phyloP scores from a whole-genome alignment of 306 rosid genomes.

The Cotoneaster glaucophyllus region DNA sequence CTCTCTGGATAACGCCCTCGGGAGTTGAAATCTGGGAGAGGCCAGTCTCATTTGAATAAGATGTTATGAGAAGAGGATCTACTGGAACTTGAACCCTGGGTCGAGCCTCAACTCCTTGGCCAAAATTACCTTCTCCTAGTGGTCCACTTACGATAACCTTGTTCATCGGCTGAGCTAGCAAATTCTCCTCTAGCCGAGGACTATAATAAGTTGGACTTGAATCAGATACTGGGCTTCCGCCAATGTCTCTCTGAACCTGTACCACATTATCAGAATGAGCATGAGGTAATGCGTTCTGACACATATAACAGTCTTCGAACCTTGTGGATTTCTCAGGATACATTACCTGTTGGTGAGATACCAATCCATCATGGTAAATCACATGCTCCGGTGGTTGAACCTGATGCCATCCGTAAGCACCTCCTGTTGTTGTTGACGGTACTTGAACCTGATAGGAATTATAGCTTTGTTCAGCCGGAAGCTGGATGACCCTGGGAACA shows the following conservation, averaged over 20 bases:
- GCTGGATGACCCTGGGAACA: constrained; percentile 52
- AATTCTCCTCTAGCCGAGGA: constrained; percentile 44
- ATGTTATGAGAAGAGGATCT: constrained; percentile 37
- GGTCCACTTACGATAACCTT: constrained; percentile 39
- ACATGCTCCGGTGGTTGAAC: constrained; percentile 48
- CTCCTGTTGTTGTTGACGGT: constrained; percentile 40
- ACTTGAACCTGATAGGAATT: constrained; percentile 49
- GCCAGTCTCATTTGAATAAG: constrained; percentile 27
- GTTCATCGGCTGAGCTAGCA: constrained; percentile 39
- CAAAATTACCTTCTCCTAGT: constrained; percentile 38
- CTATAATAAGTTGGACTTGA: constrained; percentile 35
- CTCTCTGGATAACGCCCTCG: constrained; percentile 30
- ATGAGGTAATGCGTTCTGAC: constrained; percentile 74
- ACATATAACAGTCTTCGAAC: constrained; percentile 59
- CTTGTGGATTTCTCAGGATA: constrained; percentile 37
- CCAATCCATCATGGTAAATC: constrained; percentile 44
- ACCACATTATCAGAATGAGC: constrained; percentile 71
- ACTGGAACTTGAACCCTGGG: constrained; percentile 33
- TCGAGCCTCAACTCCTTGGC: constrained; percentile 39
- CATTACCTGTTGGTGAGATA: constrained; percentile 46
- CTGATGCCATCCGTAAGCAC: constrained; percentile 62
- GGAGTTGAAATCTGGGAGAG: constrained; percentile 25
- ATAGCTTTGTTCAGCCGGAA: constrained; percentile 62
- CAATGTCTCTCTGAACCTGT: constrained; percentile 41
- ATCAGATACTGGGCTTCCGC: constrained; percentile 39